Base-by-base conservation (phyloP, 768 basidiomycete genomes). In the Auricularia auricula-judae region DNA sequence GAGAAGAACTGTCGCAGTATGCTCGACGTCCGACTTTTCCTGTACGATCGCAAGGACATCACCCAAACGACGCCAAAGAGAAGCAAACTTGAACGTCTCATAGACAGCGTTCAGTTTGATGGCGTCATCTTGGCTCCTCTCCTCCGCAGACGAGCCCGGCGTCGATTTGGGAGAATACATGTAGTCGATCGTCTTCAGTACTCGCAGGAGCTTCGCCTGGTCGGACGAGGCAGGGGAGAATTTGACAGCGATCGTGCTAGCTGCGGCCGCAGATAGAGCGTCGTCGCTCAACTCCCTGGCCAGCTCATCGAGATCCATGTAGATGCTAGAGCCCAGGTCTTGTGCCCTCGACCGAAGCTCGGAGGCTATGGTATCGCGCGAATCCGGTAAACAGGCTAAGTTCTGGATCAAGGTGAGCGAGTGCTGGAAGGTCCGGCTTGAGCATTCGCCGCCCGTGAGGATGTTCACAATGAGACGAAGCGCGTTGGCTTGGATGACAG, bases 111-210 rank as follows among this genome's bases (percentile, higher is more conserved):
- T 87, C 7, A 97, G 90, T 71, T 89, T 91, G 72, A 93, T 88
- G 2, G 86, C 79, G 16, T 68, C 72, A 1, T 72, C 67, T 47
- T 71, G 43, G 12, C 33, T 47, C 67, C 89, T 88, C 34, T 82
- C 79, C 60, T 78, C 78, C 39, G 75, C 75, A 65, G 70, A 65
- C 5, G 76, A 69, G 23, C 74, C 71, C 33, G 77, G 75, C 53
- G 75, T 69, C 2, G 77, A 71, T 35, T 80, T 69, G 5, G 88
- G 86, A 1, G 88, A 86, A 74, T 90, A 93, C 86, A 97, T 95
- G 74, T 95, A 96, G 73, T 98, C 97, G 71, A 99, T 89, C 10
- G 96, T 97, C 78, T 98, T 99, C 68, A 99, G 80, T 14, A 99
- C 88, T 12, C 97, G 83, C 5, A 99, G 80, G 3, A 99, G 83